Percentiles rank a stretch among this genome's conserved stretches.
These are phyloP conservation scores for Didymella segeticola DNA, from an alignment of 2,329 filamentous ascomycete species.

Conservation along the genomic window DNA sequence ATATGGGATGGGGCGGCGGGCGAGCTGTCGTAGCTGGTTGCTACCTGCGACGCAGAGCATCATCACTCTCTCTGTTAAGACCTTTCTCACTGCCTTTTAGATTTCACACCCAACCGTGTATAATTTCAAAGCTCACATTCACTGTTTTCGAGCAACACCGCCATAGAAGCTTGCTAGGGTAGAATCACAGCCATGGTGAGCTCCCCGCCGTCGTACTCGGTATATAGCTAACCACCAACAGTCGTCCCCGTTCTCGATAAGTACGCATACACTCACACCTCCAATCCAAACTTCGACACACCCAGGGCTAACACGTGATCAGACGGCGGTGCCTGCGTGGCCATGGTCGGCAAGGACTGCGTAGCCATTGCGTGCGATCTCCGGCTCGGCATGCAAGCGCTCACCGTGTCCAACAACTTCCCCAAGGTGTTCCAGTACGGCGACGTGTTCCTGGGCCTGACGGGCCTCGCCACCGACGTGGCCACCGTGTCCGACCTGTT, in stretches of 20 bases:
- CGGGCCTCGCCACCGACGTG: constrained; percentile 95
- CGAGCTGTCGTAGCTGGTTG: constrained; percentile 28
- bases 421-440: constrained; percentile 99
- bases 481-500: constrained; percentile 94
- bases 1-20: constrained; percentile 2
- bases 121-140: not conserved
- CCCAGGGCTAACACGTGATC: constrained; percentile 20
- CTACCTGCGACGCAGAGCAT: constrained; percentile 16
- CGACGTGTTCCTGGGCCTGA: constrained; percentile 93
- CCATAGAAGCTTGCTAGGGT: constrained; percentile 6
- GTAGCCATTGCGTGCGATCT: constrained; percentile 99
- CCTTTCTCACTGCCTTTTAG: too few relatives aligned
- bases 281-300: too few relatives aligned
- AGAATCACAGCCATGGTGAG: constrained; percentile 49
- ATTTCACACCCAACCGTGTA: too few relatives aligned
- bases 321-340: constrained; percentile 92
- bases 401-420: constrained; percentile 99
- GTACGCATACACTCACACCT: constrained; percentile 58
- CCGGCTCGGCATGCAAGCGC: constrained; percentile 91
- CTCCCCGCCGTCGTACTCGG: constrained; percentile 17
- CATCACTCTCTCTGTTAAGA: too few relatives aligned
- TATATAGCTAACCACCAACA: constrained; percentile 54
- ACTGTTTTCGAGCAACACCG: too few relatives aligned
- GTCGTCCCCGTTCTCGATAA: constrained; percentile 95
- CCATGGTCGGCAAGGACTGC: constrained; percentile 99